phyloP scores from a whole-genome alignment of 768 basidiomycete genomes.

The Suillus luteus region DNA sequence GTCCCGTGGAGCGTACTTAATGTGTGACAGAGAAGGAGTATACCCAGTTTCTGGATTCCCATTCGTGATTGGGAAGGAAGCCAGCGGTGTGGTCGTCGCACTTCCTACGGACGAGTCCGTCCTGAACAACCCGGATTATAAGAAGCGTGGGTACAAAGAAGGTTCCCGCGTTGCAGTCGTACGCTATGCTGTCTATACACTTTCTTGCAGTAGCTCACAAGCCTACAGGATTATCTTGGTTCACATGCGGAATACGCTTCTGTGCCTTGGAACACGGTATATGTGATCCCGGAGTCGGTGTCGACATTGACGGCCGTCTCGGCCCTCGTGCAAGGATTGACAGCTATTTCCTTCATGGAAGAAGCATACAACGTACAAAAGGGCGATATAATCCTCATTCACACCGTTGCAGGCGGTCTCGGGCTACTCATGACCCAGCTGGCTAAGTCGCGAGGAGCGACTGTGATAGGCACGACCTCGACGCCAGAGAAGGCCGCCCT shows the following conservation, averaged over 20 bases:
- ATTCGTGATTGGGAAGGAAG: slow-evolving; percentile 74
- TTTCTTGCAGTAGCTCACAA: neutral
- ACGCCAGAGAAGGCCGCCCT: slow-evolving; percentile 79
- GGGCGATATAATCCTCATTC: slow-evolving; percentile 79
- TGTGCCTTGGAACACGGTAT: slow-evolving; percentile 60
- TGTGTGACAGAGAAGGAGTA: slow-evolving; percentile 54
- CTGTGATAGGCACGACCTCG: slow-evolving; percentile 92
- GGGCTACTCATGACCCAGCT: slow-evolving; percentile 71
- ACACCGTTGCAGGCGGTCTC: slow-evolving; percentile 91
- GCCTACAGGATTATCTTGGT: slow-evolving; percentile 44
- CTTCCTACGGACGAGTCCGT: slow-evolving; percentile 69
- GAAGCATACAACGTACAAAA: slow-evolving; percentile 86
- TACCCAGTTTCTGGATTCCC: slow-evolving; percentile 64
- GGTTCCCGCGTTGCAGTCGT: slow-evolving; percentile 79
- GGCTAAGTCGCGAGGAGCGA: slow-evolving; percentile 73
- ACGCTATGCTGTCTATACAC: slow-evolving; percentile 25
- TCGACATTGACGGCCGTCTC: slow-evolving; percentile 68
- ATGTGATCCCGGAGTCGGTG: slow-evolving; percentile 64
- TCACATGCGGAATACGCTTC: slow-evolving; percentile 75
- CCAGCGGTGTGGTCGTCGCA: slow-evolving; percentile 71
- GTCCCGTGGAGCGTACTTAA: neutral
- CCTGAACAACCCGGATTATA: slow-evolving; percentile 60
- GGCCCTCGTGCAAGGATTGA: slow-evolving; percentile 72
- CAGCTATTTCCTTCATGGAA: slow-evolving; percentile 72
- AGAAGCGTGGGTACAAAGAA: slow-evolving; percentile 61